A percentile compares a stretch with the other conserved stretches of the same genome.
phyloP scores from a whole-genome alignment of 345 rosid species.

The Bruguiera parviflora region DNA sequence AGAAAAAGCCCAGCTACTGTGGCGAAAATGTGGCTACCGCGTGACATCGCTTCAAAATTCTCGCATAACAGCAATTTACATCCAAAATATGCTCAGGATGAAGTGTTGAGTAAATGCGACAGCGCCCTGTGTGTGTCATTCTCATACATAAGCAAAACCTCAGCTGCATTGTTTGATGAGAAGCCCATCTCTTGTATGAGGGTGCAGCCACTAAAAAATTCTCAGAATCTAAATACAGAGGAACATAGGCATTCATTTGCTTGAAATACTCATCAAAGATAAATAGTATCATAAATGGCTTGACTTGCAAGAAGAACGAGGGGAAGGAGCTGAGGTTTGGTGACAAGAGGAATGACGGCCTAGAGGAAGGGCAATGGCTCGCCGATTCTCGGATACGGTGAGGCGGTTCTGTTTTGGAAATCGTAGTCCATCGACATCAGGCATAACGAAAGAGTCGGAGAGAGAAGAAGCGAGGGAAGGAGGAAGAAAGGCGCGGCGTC shows the following conservation, averaged over 20 bases:
- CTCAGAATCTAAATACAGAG: conserved; percentile 53
- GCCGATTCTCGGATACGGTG: conserved; percentile 60
- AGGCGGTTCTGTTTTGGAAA: conserved; percentile 44
- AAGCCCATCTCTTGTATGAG: conserved; percentile 80
- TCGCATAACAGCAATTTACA: background rate
- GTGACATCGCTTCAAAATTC: no score
- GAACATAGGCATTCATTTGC: background rate
- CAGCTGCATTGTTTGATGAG: conserved; percentile 56
- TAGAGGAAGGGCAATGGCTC: conserved; percentile 46
- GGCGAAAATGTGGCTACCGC: background rate
- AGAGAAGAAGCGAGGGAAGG: no score
- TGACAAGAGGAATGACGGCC: conserved; percentile 42
- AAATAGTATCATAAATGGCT: background rate
- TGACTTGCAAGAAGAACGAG: conserved; percentile 50
- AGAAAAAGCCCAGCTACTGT: background rate
- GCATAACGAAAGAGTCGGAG: no score
- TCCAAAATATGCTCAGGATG: background rate
- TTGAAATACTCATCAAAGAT: background rate
- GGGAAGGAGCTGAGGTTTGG: conserved; percentile 34
- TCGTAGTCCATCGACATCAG: conserved; percentile 43
- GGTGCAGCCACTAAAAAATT: conserved; percentile 56
- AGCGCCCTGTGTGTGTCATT: conserved; percentile 74
- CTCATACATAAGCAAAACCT: conserved; percentile 59
- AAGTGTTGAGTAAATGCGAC: conserved; percentile 38
- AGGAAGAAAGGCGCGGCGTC: conserved; percentile 3